Base-by-base conservation (phyloP, 1,284 basidiomycete genomes). In the Sanghuangporus baumii region DNA sequence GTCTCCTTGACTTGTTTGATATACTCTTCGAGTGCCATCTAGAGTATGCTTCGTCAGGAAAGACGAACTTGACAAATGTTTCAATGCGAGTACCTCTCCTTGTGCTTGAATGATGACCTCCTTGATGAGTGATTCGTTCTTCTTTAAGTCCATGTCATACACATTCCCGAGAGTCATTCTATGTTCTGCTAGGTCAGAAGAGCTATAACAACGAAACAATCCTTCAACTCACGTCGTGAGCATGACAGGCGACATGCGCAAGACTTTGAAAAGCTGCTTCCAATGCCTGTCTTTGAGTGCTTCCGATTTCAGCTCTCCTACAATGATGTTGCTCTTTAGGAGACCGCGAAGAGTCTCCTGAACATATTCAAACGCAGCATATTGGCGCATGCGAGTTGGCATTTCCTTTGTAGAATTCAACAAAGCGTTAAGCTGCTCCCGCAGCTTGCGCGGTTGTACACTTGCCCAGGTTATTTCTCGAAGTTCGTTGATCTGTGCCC, bases 351-450 rank as follows among this genome's bases (percentile, higher is more conserved):
- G 81, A 18, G 89, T 83, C 56, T 99, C 96, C 71, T 98, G 96
- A 2, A 99, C 94, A 72, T 94, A 96, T 79, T 99, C 97, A 71
- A 98, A 99, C 0, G 97, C 97, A 8, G 95, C 93, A 73, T 99
- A 99, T 74, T 99, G 97, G 64, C 97, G 86, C 97, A 99, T 99
- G 62, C 96, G 85, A 56, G 93, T 97, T 0, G 97, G 97, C 96
- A 99, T 96, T 58, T 98, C 96, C 75, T 96, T 95, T 18, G 96
- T 98, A 37, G 93, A 94, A 31, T 84, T 82, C 59, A 99, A 76
- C 59, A 99, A 80, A 3, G 82, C 87, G 70, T 99, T 97, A 63
- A 99, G 88, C 69, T 95, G 92, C 71, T 96, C 94, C 67, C 97
- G 88, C 63, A 99, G 75, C 76, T 98, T 98, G 69, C 97, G 86